phyloP scores from a whole-genome alignment of 2,329 filamentous ascomycete genomes.

The Colletotrichum sp. region DNA sequence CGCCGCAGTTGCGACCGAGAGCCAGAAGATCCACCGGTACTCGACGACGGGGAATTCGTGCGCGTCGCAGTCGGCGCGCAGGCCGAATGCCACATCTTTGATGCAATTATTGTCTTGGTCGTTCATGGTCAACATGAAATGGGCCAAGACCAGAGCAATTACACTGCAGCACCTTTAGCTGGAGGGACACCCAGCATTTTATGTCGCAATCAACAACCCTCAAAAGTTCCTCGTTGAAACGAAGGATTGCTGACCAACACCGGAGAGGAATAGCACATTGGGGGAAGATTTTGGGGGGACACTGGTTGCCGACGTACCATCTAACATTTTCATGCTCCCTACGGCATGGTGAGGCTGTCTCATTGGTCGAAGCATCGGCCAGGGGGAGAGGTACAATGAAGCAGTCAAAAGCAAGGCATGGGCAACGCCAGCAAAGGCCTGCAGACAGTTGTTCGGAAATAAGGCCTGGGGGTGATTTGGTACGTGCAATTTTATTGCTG shows the following conservation, averaged over 20 bases:
- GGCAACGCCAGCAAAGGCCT: not conserved
- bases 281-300: not conserved
- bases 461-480: not conserved
- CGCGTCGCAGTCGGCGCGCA: not conserved
- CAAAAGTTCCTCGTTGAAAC: not conserved
- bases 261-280: not conserved
- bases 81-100: not conserved
- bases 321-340: not conserved
- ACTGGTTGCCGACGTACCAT: not conserved
- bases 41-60: not conserved
- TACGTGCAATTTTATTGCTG: not conserved
- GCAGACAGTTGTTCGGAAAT: not conserved
- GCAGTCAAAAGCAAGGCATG: not conserved
- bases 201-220: not conserved
- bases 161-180: accelerated
- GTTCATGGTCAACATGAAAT: not conserved
- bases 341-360: not conserved
- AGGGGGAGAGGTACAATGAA: not conserved
- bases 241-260: not conserved
- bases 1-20: not conserved
- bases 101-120: not conserved
- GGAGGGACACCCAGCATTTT: accelerated
- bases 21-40: not conserved
- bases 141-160: not conserved
- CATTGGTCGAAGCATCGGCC: not conserved